Evolutionary conservation across 1,284 basidiomycete genomes (phyloP).

Genomic region (Mycosarcoma maydis): DNA sequence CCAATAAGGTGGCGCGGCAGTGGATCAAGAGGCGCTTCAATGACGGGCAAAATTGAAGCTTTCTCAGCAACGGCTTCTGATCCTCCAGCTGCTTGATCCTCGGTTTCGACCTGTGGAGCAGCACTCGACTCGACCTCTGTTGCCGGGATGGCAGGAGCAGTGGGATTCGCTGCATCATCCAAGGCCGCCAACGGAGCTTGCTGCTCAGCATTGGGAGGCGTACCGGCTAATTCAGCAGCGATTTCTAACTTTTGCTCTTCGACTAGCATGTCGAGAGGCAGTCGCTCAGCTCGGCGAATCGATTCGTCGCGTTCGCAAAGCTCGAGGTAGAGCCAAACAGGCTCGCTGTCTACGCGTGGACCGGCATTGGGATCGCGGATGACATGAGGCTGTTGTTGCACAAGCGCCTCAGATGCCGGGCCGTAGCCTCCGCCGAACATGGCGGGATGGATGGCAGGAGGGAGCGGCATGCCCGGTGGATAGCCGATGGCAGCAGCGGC

Average conservation of each 20-base stretch:
- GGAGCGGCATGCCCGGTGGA: constrained; percentile 38
- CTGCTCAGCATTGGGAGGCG: neutral
- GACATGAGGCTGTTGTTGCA: constrained; percentile 32
- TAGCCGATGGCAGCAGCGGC: constrained; percentile 40
- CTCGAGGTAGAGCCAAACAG: constrained; percentile 64
- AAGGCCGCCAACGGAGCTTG: neutral
- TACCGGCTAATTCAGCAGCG: constrained; percentile 12
- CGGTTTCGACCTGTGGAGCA: neutral
- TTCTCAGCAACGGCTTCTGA: neutral
- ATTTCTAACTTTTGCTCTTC: constrained; percentile 28
- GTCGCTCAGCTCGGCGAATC: constrained; percentile 24
- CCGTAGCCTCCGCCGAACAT: constrained; percentile 26
- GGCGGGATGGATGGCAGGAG: constrained; percentile 31
- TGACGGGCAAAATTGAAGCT: constrained; percentile 7
- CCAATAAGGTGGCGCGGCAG: constrained; percentile 53
- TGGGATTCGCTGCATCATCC: neutral
- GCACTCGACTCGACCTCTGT: neutral
- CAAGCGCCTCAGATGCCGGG: constrained; percentile 18
- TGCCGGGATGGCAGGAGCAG: neutral
- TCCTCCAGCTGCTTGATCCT: neutral
- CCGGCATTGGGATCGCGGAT: constrained; percentile 50
- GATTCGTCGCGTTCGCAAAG: constrained; percentile 58
- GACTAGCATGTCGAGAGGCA: constrained; percentile 22
- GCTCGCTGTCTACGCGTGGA: constrained; percentile 63
- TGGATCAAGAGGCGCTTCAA: constrained; percentile 27